Conservation (phyloP, 805 yeast species). For the Kazachstania taianensis region DNA sequence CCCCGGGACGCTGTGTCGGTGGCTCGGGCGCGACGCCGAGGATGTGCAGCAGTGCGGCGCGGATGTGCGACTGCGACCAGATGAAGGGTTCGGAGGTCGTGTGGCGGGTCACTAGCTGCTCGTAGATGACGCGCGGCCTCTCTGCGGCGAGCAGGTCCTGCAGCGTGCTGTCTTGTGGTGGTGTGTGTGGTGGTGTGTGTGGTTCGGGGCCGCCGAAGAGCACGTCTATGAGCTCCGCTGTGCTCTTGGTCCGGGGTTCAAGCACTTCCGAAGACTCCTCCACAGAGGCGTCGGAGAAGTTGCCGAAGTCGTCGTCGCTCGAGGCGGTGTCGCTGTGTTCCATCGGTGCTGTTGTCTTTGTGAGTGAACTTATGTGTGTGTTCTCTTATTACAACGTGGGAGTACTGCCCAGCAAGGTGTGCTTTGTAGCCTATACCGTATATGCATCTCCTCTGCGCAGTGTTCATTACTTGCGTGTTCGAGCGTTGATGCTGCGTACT, state of each 20-base stretch:
- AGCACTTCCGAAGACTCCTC: constrained; percentile 5
- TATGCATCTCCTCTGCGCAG: too few relatives aligned
- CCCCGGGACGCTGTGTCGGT: not conserved
- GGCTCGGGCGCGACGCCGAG: constrained; percentile 17
- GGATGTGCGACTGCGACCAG: constrained; percentile 23
- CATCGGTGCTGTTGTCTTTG: too few relatives aligned
- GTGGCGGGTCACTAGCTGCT: constrained; percentile 20
- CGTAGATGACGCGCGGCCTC: constrained; percentile 24
- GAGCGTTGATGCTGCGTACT: too few relatives aligned
- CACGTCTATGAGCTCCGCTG: not conserved
- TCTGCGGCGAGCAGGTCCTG: constrained; percentile 17
- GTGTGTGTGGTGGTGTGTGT: not conserved
- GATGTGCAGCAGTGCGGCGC: constrained; percentile 19
- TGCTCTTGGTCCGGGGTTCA: not conserved
- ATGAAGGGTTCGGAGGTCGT: constrained; percentile 16
- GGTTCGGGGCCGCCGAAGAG: constrained; percentile 3
- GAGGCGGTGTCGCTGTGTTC: too few relatives aligned
- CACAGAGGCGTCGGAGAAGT: constrained; percentile 27
- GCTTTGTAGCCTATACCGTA: too few relatives aligned
- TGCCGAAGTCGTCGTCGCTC: constrained; percentile 32
- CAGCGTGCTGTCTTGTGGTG: constrained; percentile 1
- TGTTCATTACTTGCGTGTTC: too few relatives aligned
- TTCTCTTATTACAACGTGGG: too few relatives aligned
- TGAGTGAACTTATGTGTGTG: too few relatives aligned
- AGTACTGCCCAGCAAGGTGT: too few relatives aligned